Conservation (phyloP, 2,329 filamentous ascomycete genomes). For the Trichophyton schoenleinii region DNA sequence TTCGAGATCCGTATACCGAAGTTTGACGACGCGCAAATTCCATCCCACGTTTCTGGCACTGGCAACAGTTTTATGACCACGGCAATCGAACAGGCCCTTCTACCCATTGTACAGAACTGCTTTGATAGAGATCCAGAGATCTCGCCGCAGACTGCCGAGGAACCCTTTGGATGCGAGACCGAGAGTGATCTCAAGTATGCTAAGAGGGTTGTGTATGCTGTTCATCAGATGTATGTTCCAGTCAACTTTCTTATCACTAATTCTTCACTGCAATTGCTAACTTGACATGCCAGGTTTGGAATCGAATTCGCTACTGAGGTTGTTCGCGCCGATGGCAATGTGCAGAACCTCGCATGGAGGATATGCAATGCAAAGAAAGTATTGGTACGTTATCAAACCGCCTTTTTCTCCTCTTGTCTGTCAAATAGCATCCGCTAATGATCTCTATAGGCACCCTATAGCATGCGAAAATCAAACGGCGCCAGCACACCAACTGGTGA, state of each 20-base stretch:
- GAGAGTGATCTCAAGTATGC: constrained; percentile 83
- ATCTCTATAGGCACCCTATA: constrained; percentile 52
- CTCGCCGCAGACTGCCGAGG: constrained; percentile 65
- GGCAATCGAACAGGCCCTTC: constrained; percentile 61
- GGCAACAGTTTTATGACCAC: constrained; percentile 38
- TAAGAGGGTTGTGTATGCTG: constrained; percentile 80
- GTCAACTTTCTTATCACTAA: neutral
- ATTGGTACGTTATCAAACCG: constrained; percentile 48
- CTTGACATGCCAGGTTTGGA: constrained; percentile 49
- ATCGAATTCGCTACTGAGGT: constrained; percentile 91
- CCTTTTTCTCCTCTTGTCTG: neutral
- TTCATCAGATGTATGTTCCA: constrained; percentile 68
- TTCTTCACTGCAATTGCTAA: neutral
- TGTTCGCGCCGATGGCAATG: constrained; percentile 80
- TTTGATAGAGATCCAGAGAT: constrained; percentile 86
- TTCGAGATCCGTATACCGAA: constrained; percentile 79
- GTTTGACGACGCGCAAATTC: constrained; percentile 62
- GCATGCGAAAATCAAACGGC: constrained; percentile 54
- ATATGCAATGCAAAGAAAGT: constrained; percentile 95
- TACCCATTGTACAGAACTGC: constrained; percentile 81
- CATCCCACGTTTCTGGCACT: constrained; percentile 41
- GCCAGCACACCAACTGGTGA: constrained; percentile 44
- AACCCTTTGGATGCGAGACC: constrained; percentile 72
- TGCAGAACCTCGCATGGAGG: constrained; percentile 82
- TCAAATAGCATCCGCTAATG: neutral